A percentile compares a stretch with the other conserved stretches of the same genome.
phyloP scores from a whole-genome alignment of 352 stramenopile species.

The Phytophthora podocarpi region DNA sequence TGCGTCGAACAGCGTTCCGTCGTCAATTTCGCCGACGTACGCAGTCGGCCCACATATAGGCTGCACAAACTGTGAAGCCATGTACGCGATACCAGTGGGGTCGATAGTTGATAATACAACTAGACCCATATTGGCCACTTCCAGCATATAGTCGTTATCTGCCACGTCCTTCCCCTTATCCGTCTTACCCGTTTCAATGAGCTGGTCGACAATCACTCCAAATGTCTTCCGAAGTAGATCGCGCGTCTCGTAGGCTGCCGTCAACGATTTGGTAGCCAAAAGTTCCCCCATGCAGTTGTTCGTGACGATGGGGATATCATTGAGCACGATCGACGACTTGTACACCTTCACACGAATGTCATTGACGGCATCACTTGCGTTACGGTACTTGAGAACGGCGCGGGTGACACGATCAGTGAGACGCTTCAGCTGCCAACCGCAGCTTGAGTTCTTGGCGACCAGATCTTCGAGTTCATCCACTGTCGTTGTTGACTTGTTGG shows the following conservation, averaged over 20 bases:
- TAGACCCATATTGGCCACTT: constrained; percentile 37
- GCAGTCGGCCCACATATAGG: constrained; percentile 50
- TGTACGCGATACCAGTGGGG: constrained; percentile 44
- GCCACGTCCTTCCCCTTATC: constrained; percentile 26
- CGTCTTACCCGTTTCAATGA: constrained; percentile 33
- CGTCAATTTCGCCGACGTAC: constrained; percentile 49
- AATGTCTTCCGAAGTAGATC: constrained; percentile 35
- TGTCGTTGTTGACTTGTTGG: constrained; percentile 10
- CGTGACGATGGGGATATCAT: constrained; percentile 37
- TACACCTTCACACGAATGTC: constrained; percentile 33
- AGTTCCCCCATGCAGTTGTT: constrained; percentile 37
- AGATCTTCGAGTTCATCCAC: constrained; percentile 28
- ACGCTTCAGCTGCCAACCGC: constrained; percentile 30
- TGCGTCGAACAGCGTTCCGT: constrained; percentile 42
- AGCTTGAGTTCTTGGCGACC: constrained; percentile 25
- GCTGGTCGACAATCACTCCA: constrained; percentile 33
- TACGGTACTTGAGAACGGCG: constrained; percentile 26
- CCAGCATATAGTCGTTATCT: constrained; percentile 38
- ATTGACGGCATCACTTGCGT: not conserved
- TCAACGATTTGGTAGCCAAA: constrained; percentile 9
- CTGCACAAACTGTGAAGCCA: constrained; percentile 57
- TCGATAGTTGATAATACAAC: constrained; percentile 38
- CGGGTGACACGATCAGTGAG: constrained; percentile 27
- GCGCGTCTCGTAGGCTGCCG: constrained; percentile 25
- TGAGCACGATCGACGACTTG: constrained; percentile 34